Base-by-base conservation (phyloP, 148 eudicot species). In the Vaccinium macrocarpon region DNA sequence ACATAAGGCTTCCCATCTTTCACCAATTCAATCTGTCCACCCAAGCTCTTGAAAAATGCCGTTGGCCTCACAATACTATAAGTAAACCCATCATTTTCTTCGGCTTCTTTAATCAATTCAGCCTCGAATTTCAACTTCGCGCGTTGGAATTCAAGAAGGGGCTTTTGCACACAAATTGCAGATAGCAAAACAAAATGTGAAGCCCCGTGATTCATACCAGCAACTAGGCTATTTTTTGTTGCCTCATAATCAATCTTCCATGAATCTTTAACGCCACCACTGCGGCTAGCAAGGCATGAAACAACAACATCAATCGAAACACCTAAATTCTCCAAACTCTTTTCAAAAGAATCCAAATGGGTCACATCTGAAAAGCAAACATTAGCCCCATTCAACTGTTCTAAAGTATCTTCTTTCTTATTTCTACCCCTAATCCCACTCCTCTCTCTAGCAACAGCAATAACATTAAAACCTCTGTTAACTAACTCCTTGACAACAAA, bases 21-120 rank as follows among this genome's bases (percentile, higher is more conserved):
- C 53, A 95, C 98, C 80, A 96, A 84, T 88, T 94, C 99, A 84
- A 96, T 92, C 23, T 96, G 99, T 32, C 99, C 99, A 21, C 97
- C 99, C 80, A 96, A 91, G 86, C 99, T 96, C 92, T 96, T 96
- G 87, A 96, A 96, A 90, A 96, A 95, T n/a, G 98, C 98, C 0
- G 98, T 96, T 13, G 97, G 98, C 88, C 99, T 93, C 73, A 96
- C 99, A 57, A 96, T 94, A 70, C 99, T 95, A 53, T 92, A 96
- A 21, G 88, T 92, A 84, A 95, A 91, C 35, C 85, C 88, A 55
- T 83, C 84, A 88, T 92, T 90, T 61, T 82, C 80, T 81, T 90
- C 86, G 3, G 97, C 92, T 86, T 95, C 96, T 82, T 87, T 85
- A 2, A 91, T 88, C 89, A 96, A 90, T 29, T 96, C 98, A 6